Evolutionary conservation across 306 rosid genomes (phyloP).

Genomic region (Malus orientalis): DNA sequence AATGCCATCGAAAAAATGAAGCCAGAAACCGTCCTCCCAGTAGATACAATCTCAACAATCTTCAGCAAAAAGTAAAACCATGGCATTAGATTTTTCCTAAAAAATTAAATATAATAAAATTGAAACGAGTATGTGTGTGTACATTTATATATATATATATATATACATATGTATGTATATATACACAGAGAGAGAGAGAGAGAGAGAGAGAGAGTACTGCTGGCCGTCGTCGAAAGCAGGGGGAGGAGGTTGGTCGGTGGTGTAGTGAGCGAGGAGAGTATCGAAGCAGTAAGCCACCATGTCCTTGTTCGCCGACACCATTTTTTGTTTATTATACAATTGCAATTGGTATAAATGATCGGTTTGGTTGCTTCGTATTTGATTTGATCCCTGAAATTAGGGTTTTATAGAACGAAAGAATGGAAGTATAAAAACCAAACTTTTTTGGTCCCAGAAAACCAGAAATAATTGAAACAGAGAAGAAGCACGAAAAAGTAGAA

Average conservation of each 20-base stretch:
- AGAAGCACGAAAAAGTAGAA: neutral
- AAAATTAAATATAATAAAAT: neutral
- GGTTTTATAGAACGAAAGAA: neutral
- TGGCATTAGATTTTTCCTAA: neutral
- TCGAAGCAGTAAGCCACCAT: conserved; percentile 96
- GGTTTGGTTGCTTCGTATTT: neutral
- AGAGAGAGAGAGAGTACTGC: conserved; percentile 51
- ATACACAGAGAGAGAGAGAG: conserved; percentile 7
- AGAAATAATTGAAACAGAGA: neutral
- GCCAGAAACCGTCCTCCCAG: neutral
- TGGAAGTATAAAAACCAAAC: neutral
- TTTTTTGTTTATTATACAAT: conserved; percentile 17
- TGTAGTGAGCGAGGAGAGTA: conserved; percentile 85
- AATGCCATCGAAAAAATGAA: neutral
- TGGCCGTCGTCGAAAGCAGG: conserved; percentile 92
- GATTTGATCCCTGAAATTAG: neutral
- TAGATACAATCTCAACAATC: neutral
- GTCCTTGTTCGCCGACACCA: conserved; percentile 89
- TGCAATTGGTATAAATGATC: neutral
- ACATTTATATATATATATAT: neutral
- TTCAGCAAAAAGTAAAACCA: neutral
- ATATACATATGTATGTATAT: no score
- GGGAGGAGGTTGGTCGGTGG: conserved; percentile 57
- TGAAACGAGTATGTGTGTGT: neutral
- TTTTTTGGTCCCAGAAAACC: neutral